Conservation (phyloP, 148 eudicot genomes). For the Vaccinium vitisidaea region DNA sequence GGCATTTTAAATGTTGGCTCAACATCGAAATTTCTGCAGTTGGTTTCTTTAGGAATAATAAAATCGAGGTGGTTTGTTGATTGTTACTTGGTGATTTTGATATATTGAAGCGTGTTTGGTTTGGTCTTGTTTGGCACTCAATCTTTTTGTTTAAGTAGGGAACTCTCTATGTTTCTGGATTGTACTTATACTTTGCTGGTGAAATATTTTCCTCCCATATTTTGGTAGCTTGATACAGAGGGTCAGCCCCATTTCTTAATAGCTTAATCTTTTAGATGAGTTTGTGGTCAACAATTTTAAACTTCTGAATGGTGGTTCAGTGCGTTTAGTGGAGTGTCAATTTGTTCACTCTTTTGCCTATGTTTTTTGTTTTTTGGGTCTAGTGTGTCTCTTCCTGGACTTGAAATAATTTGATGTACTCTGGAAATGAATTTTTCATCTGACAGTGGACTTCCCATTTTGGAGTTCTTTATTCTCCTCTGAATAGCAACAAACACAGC, state of each 20-base stretch:
- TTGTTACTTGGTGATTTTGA: background rate
- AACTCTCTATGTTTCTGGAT: background rate
- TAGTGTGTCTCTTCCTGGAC: background rate
- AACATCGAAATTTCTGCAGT: background rate
- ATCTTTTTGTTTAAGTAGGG: background rate
- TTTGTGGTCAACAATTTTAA: background rate
- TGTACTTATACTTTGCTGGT: background rate
- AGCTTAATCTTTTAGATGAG: background rate
- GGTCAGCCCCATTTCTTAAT: background rate
- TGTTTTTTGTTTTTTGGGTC: background rate
- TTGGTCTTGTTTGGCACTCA: background rate
- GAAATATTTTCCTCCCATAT: background rate
- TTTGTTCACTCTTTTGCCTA: background rate
- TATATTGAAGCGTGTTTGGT: background rate
- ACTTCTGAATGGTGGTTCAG: background rate
- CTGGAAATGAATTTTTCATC: constrained; percentile 2
- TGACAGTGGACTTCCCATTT: background rate
- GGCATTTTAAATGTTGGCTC: background rate
- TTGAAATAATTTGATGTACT: background rate
- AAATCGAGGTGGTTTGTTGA: background rate
- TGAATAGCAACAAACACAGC: background rate
- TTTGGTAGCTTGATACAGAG: background rate
- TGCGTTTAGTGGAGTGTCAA: background rate
- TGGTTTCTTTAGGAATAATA: background rate
- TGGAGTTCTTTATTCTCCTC: background rate